Conservation (phyloP, 257 asterid genomes). For the Solanum megistacrolobum region DNA sequence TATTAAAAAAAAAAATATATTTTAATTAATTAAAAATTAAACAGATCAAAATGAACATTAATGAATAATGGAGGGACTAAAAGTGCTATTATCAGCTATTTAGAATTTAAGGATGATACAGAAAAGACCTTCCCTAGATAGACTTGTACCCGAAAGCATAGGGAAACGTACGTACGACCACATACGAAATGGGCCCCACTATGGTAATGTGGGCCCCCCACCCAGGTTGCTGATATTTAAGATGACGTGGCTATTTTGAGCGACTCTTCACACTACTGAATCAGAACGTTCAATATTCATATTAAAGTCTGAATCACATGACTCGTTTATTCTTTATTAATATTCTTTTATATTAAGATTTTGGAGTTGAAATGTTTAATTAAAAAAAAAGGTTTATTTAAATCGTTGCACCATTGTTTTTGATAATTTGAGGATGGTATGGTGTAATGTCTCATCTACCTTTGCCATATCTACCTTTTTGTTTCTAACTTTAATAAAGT, state of each 20-base stretch:
- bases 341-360: too few relatives aligned
- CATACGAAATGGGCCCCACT: conserved; percentile 19
- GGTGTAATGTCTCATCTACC: background rate
- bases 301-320: rapidly evolving
- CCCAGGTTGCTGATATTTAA: background rate
- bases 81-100: background rate
- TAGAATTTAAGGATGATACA: background rate
- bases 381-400: background rate
- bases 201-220: background rate
- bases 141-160: background rate
- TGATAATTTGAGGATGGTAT: background rate
- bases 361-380: too few relatives aligned
- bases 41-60: background rate
- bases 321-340: too few relatives aligned
- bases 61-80: background rate
- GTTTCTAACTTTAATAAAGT: background rate
- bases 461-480: background rate
- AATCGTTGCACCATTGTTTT: background rate
- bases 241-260: background rate
- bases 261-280: background rate
- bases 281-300: too few relatives aligned
- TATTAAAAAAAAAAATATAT: too few relatives aligned
- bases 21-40: too few relatives aligned
- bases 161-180: conserved; percentile 26
- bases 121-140: conserved; percentile 59